Conservation (phyloP, 805 yeast genomes). For the Saccharomycopsis sp. region DNA sequence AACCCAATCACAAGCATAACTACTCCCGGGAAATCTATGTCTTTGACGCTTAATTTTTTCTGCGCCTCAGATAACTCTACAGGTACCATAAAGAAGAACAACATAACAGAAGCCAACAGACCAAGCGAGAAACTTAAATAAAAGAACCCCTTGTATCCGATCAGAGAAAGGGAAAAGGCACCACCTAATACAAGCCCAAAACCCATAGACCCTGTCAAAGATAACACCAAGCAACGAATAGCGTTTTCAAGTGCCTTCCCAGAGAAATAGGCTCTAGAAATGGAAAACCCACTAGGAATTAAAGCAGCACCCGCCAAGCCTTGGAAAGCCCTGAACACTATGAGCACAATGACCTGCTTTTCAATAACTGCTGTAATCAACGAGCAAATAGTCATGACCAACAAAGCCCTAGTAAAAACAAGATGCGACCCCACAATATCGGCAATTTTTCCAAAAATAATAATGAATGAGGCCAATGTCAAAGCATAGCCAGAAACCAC, state of each 20-base stretch:
- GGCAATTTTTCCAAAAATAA: constrained; percentile 36
- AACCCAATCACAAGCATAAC: constrained; percentile 31
- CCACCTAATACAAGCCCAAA: constrained; percentile 40
- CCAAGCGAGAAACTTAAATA: constrained; percentile 34
- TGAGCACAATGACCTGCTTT: constrained; percentile 31
- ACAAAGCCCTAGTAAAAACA: constrained; percentile 27
- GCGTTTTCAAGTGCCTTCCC: constrained; percentile 28
- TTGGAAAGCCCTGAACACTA: constrained; percentile 40
- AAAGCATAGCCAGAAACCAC: constrained; percentile 38
- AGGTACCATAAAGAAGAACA: constrained; percentile 29
- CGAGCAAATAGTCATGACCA: constrained; percentile 25
- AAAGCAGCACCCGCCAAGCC: constrained; percentile 38
- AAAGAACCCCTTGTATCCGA: constrained; percentile 37
- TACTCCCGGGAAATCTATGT: constrained; percentile 35
- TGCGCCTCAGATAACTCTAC: constrained; percentile 26
- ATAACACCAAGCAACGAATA: constrained; percentile 25
- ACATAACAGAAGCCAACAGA: constrained; percentile 22
- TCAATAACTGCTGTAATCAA: constrained; percentile 34
- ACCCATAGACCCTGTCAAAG: constrained; percentile 31
- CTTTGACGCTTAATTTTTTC: constrained; percentile 21
- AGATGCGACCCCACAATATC: constrained; percentile 33
- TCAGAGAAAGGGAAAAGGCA: constrained; percentile 32
- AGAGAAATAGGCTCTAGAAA: constrained; percentile 28
- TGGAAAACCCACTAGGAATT: constrained; percentile 34
- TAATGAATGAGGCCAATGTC: constrained; percentile 39